Percentiles rank a stretch among this genome's conserved stretches.
These are phyloP conservation scores for Glycine tomentella DNA, from an alignment of 306 rosid species.

Conservation along the genomic window DNA sequence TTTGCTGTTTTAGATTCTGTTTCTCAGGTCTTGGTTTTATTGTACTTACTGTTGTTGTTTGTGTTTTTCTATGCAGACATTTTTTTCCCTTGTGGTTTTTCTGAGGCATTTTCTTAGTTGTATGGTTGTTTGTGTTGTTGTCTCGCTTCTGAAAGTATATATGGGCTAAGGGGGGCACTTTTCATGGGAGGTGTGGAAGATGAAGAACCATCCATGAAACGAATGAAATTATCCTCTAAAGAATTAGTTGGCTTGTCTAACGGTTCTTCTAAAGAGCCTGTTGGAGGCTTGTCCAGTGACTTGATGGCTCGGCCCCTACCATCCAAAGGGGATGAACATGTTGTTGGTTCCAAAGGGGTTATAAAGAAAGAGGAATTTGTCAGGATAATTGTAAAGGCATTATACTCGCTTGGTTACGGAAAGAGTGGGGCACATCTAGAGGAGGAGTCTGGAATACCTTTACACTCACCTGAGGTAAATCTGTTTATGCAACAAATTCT, in stretches of 20 bases:
- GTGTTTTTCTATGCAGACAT: slow-evolving; percentile 52
- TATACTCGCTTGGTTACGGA: slow-evolving; percentile 88
- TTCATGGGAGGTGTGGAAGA: slow-evolving; percentile 99
- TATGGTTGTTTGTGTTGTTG: slow-evolving; percentile 45
- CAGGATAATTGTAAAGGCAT: slow-evolving; percentile 90
- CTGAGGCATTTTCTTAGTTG: slow-evolving; percentile 47
- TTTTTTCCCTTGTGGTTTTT: slow-evolving; percentile 45
- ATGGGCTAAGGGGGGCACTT: slow-evolving; percentile 99
- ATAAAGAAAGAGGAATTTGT: slow-evolving; percentile 89
- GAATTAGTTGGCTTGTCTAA: slow-evolving; percentile 75
- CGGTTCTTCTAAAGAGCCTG: slow-evolving; percentile 74
- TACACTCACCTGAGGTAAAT: slow-evolving; percentile 73
- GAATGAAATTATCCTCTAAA: slow-evolving; percentile 76
- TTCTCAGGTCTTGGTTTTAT: slow-evolving; percentile 1
- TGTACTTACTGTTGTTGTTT: slow-evolving; percentile 19
- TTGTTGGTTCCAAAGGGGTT: slow-evolving; percentile 91
- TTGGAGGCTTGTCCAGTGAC: slow-evolving; percentile 74
- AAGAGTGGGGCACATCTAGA: slow-evolving; percentile 86
- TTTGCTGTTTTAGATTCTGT: slow-evolving; percentile 19
- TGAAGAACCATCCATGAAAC: slow-evolving; percentile 98
- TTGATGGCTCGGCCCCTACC: slow-evolving; percentile 95
- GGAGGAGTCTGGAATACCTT: slow-evolving; percentile 93
- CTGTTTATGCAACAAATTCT: slow-evolving; percentile 81
- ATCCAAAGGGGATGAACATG: slow-evolving; percentile 80
- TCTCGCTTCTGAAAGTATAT: slow-evolving; percentile 56